A percentile compares a stretch with the other conserved stretches of the same genome.
Conservation (phyloP, 345 rosid genomes). For the Aquilaria yunnanensis region DNA sequence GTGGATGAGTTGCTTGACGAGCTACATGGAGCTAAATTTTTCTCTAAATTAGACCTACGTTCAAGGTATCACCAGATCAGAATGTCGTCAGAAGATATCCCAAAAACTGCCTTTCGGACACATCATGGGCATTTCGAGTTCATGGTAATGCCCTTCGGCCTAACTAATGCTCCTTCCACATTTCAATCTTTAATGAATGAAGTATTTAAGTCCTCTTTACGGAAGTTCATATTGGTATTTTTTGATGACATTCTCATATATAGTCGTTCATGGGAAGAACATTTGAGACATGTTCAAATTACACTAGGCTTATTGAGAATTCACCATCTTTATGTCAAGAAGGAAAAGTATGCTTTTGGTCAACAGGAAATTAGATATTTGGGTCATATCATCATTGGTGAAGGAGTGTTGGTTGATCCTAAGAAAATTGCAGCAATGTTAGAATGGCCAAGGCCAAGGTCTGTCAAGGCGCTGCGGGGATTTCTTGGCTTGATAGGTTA, state of each 20-base stretch:
- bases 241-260: not conserved
- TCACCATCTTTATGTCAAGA: not conserved
- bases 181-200: not conserved
- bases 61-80: not conserved
- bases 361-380: not conserved
- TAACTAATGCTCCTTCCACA: not conserved
- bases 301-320: too few species aligned
- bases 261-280: not conserved
- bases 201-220: not conserved
- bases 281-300: not conserved
- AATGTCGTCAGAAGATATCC: not conserved
- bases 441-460: not conserved
- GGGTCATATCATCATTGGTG: not conserved
- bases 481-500: not conserved
- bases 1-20: not conserved
- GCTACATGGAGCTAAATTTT: not conserved
- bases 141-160: not conserved
- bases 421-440: not conserved
- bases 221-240: not conserved
- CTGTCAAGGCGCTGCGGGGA: not conserved
- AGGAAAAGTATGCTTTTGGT: not conserved
- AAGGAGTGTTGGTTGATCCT: not conserved
- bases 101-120: not conserved
- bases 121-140: not conserved
- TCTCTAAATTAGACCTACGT: not conserved